These are phyloP conservation scores for Tetradesmus obliquus DNA, from an alignment of 139 green algal species.

Conservation along the genomic window DNA sequence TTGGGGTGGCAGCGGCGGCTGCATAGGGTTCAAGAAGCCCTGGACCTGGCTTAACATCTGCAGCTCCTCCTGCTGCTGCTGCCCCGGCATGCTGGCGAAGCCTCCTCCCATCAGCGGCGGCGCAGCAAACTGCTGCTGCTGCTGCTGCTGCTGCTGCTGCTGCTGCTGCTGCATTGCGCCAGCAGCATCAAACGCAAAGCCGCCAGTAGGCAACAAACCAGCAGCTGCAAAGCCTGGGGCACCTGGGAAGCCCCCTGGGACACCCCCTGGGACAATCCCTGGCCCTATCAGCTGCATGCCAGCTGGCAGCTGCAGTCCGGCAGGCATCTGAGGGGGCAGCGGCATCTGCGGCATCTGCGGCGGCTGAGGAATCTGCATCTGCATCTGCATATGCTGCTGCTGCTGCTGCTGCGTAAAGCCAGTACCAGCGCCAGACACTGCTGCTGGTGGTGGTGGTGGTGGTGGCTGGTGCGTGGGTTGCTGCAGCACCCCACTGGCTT, in stretches of 20 bases:
- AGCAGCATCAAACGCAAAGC: neutral
- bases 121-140: neutral
- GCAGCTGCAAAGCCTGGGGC: neutral
- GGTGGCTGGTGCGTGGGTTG: neutral
- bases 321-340: neutral
- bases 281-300: neutral
- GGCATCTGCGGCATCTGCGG: neutral
- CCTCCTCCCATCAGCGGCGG: neutral
- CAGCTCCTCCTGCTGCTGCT: neutral
- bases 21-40: neutral
- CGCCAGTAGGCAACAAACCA: neutral
- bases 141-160: constrained; percentile 15
- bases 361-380: neutral
- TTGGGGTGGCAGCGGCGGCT: too few relatives aligned
- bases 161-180: constrained; percentile 4
- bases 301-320: neutral
- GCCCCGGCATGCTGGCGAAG: neutral
- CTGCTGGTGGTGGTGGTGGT: constrained; percentile 8
- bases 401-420: constrained; percentile 8
- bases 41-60: neutral
- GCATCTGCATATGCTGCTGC: neutral
- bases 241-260: too few relatives aligned
- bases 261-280: too few relatives aligned
- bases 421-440: neutral
- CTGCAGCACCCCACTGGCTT: constrained; percentile 12